Percentiles rank a stretch among this genome's conserved stretches.
Conservation (phyloP, 2,329 filamentous ascomycete species). For the Akanthomyces dipterigenus region DNA sequence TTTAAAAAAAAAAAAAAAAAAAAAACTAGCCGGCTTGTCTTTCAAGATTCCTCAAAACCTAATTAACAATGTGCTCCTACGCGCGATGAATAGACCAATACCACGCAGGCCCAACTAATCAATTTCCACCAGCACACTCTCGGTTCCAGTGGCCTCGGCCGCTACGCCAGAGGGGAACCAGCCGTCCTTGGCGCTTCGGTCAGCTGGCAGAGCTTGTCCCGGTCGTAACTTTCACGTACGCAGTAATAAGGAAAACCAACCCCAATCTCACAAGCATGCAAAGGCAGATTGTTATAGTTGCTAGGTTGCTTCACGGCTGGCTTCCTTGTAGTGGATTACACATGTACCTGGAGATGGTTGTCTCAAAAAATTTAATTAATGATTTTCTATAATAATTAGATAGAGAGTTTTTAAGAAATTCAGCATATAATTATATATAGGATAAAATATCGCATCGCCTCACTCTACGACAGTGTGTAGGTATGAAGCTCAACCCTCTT, state of each 20-base stretch:
- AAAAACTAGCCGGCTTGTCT: too few species aligned
- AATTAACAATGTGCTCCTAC: not conserved
- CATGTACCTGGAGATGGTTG: too few species aligned
- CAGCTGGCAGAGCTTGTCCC: not conserved
- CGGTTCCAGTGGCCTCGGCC: conserved; percentile 1
- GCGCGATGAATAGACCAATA: too few species aligned
- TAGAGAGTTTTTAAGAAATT: too few species aligned
- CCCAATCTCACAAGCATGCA: not conserved
- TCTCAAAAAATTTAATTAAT: not conserved
- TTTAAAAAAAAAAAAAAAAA: too few species aligned
- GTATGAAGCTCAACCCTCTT: not conserved
- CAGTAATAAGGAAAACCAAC: not conserved
- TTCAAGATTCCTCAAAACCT: too few species aligned
- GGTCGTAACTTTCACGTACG: not conserved
- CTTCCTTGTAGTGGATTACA: not conserved
- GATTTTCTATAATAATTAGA: too few species aligned
- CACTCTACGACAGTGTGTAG: not conserved
- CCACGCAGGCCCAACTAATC: too few species aligned
- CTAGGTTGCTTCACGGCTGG: not conserved
- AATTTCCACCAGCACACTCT: not conserved
- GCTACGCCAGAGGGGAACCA: not conserved
- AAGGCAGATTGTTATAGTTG: not conserved
- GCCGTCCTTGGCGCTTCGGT: not conserved
- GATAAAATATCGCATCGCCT: not conserved
- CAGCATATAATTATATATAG: too few species aligned